Percentiles rank a stretch among this genome's conserved stretches.
These are phyloP conservation scores for Aspergillus ostianus DNA, from an alignment of 495 filamentous ascomycete species.

Conservation along the genomic window DNA sequence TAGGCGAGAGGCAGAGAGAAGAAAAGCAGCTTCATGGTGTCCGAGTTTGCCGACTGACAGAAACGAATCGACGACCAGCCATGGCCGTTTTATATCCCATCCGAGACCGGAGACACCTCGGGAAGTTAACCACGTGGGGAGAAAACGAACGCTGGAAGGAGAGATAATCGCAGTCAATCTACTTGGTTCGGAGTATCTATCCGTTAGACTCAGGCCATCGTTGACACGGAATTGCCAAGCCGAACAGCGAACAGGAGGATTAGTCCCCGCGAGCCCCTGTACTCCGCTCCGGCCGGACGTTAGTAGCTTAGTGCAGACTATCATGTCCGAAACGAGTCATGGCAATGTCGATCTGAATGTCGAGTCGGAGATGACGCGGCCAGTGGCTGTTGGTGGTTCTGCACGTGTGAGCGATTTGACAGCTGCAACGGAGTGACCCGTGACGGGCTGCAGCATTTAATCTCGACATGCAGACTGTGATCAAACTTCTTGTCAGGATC, in stretches of 20 bases:
- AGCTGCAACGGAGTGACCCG: too few relatives aligned
- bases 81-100: not conserved
- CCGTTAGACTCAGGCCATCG: too few relatives aligned
- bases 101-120: not conserved
- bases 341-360: not conserved
- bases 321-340: not conserved
- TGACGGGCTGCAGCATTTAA: too few relatives aligned
- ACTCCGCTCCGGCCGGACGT: not conserved
- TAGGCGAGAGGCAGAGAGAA: slow-evolving; percentile 20
- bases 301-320: not conserved
- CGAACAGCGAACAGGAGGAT: too few relatives aligned
- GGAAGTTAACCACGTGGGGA: not conserved
- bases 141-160: not conserved
- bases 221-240: too few relatives aligned
- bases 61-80: not conserved
- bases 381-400: not conserved
- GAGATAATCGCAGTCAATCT: not conserved
- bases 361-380: not conserved
- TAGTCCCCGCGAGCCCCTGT: too few relatives aligned
- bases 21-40: slow-evolving; percentile 17
- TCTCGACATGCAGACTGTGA: too few relatives aligned
- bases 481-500: too few relatives aligned
- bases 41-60: not conserved
- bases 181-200: too few relatives aligned
- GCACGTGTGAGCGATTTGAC: too few relatives aligned